These are phyloP conservation scores for Skeletonema menzelii DNA, from an alignment of 108 stramenopile genomes.

Conservation along the genomic window DNA sequence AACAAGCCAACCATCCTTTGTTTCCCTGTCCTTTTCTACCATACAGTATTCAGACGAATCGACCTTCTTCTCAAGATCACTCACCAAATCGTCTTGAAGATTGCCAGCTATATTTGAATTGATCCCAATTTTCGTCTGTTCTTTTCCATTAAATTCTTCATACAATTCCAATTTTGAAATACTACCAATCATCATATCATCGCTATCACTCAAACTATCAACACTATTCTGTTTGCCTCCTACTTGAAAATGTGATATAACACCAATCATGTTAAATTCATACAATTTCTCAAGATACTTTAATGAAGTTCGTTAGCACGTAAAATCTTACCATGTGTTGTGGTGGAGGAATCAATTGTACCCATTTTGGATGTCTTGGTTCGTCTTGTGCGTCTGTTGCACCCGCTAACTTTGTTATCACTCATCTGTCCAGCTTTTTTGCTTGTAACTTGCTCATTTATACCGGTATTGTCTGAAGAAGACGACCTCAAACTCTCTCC, in stretches of 20 bases:
- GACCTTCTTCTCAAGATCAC: not conserved
- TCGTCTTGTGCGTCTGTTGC: not conserved
- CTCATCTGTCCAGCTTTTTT: not conserved
- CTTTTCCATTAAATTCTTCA: not conserved
- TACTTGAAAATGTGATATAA: not conserved
- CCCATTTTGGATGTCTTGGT: not conserved
- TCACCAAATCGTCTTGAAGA: not conserved
- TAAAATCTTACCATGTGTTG: not conserved
- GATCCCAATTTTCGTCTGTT: not conserved
- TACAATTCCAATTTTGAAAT: slow-evolving; percentile 18
- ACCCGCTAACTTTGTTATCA: not conserved
- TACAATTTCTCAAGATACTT: not conserved
- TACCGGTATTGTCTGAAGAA: not conserved
- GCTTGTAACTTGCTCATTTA: not conserved
- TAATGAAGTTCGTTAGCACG: not conserved
- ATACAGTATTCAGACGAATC: slow-evolving; percentile 21
- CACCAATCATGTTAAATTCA: not conserved
- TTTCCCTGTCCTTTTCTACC: slow-evolving; percentile 13
- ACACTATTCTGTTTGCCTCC: not conserved
- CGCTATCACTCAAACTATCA: not conserved
- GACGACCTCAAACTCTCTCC: not conserved
- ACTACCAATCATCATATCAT: slow-evolving; percentile 14
- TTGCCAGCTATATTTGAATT: not conserved
- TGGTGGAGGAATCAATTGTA: not conserved
- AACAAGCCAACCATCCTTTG: slow-evolving; percentile 32